Conservation (phyloP, 2,329 filamentous ascomycete species). For the Pseudogymnoascus sp. region DNA sequence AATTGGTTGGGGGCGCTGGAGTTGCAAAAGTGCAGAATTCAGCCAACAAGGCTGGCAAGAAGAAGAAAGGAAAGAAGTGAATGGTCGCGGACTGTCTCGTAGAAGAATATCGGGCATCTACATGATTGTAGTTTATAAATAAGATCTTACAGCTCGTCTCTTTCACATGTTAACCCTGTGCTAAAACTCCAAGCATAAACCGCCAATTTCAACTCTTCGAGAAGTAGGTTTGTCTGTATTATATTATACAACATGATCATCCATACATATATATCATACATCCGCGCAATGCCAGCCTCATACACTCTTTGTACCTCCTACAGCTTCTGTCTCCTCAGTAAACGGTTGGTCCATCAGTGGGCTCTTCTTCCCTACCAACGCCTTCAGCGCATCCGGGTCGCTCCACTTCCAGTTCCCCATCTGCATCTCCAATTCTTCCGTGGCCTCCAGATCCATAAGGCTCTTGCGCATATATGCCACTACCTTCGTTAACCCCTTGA, state of each 20-base stretch:
- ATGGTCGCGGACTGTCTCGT: neutral
- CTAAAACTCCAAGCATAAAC: neutral
- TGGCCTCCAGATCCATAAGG: constrained; percentile 43
- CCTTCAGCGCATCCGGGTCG: constrained; percentile 34
- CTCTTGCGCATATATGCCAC: constrained; percentile 56
- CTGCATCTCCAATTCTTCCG: constrained; percentile 45
- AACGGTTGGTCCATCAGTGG: constrained; percentile 32
- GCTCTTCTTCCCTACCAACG: constrained; percentile 32
- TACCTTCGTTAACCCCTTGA: constrained; percentile 51
- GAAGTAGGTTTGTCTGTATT: constrained; percentile 6
- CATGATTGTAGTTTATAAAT: neutral
- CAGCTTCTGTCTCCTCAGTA: constrained; percentile 18
- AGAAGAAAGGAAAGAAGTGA: constrained; percentile 46
- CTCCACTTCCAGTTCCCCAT: constrained; percentile 43
- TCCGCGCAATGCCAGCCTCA: neutral
- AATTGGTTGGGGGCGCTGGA: constrained; percentile 55
- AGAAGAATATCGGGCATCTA: neutral
- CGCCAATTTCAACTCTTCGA: neutral
- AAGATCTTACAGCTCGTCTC: neutral
- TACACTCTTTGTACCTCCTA: neutral
- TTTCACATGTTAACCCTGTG: neutral
- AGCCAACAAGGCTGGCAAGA: constrained; percentile 28
- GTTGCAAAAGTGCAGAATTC: constrained; percentile 58
- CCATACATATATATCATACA: constrained; percentile 9
- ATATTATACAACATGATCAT: constrained; percentile 8